phyloP scores from a whole-genome alignment of 2,329 filamentous ascomycete species.

The Dryadomyces quercus-mongolicae region DNA sequence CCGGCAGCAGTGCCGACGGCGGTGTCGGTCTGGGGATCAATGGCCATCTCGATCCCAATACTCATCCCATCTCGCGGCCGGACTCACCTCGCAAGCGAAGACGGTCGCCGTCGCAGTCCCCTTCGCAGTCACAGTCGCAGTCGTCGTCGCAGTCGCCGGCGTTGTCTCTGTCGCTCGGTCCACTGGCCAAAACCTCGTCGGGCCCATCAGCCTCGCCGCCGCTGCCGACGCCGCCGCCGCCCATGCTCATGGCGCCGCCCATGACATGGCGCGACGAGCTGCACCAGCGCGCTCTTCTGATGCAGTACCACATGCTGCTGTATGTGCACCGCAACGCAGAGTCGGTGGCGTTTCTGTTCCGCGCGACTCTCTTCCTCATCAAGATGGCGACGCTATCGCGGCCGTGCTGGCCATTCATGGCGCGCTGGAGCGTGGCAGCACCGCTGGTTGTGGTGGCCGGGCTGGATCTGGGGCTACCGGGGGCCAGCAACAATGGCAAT shows the following conservation, averaged over 20 bases:
- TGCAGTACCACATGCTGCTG: slow-evolving; percentile 22
- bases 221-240: slow-evolving; percentile 13
- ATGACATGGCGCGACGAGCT: slow-evolving; percentile 21
- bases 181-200: background rate
- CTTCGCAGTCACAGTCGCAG: background rate
- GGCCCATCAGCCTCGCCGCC: background rate
- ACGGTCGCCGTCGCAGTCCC: background rate
- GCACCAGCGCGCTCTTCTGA: slow-evolving; percentile 22
- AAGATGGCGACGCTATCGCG: slow-evolving; percentile 56
- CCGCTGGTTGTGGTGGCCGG: slow-evolving; percentile 58
- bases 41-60: background rate
- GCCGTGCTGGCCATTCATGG: slow-evolving; percentile 60
- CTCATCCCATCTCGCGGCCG: background rate
- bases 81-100: background rate
- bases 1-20: background rate
- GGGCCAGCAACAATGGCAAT: background rate
- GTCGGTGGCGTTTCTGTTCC: slow-evolving; percentile 27
- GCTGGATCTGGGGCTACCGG: slow-evolving; percentile 44
- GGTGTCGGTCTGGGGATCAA: background rate
- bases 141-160: background rate
- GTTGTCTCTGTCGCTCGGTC: background rate
- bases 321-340: slow-evolving; percentile 19
- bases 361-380: slow-evolving; percentile 50
- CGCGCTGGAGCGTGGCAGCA: slow-evolving; percentile 51
- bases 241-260: slow-evolving; percentile 39